phyloP scores from a whole-genome alignment of 1,139 yeast species.

The Pichia sp. region DNA sequence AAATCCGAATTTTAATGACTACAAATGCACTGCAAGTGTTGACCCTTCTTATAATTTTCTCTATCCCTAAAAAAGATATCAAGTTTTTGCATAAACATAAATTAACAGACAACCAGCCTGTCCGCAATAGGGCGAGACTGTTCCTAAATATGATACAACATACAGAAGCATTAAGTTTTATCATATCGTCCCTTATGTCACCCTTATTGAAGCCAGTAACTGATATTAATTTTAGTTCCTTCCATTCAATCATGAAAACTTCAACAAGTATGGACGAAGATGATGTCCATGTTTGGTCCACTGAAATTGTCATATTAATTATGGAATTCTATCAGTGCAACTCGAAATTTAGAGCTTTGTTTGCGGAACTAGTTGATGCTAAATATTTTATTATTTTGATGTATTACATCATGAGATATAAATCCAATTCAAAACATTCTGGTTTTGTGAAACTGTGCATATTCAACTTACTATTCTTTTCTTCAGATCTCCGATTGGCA shows the following conservation, averaged over 20 bases:
- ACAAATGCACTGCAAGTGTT: conserved; percentile 57
- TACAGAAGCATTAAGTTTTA: conserved; percentile 43
- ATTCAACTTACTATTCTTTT: conserved; percentile 53
- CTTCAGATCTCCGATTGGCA: conserved; percentile 41
- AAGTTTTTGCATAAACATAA: conserved; percentile 36
- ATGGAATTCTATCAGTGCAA: conserved; percentile 82
- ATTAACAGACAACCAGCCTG: conserved; percentile 27
- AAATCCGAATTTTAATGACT: conserved; percentile 47
- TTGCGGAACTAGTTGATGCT: conserved; percentile 40
- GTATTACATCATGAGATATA: conserved; percentile 50
- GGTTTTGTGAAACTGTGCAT: conserved; percentile 53
- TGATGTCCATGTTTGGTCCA: conserved; percentile 43
- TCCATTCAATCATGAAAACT: conserved; percentile 23
- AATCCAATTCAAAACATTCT: conserved; percentile 34
- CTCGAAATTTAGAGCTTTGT: conserved; percentile 39
- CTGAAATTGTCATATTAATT: conserved; percentile 51
- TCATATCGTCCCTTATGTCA: conserved; percentile 40
- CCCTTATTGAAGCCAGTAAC: conserved; percentile 39
- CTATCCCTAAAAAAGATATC: conserved; percentile 48
- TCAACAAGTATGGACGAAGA: conserved; percentile 21
- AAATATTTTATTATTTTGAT: conserved; percentile 50
- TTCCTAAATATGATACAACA: conserved; percentile 48
- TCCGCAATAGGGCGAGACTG: conserved; percentile 40
- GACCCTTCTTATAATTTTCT: conserved; percentile 55
- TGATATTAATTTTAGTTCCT: conserved; percentile 17